phyloP scores from a whole-genome alignment of 441 rosid genomes.

The Populus hybrid region DNA sequence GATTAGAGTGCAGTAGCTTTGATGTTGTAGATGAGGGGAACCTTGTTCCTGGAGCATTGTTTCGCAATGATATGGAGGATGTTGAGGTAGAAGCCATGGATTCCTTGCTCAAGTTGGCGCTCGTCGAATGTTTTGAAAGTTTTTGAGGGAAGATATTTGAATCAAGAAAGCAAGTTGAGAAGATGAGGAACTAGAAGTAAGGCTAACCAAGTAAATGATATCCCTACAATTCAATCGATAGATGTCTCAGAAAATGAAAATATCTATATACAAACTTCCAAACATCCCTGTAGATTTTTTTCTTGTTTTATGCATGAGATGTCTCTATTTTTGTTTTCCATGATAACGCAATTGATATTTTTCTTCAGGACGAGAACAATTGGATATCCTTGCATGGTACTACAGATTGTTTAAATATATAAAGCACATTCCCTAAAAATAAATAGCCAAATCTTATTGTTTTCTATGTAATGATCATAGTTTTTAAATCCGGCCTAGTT shows the following conservation, averaged over 20 bases:
- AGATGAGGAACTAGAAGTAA: conserved; percentile 38
- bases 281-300: conserved; percentile 21
- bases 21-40: not conserved
- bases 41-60: conserved; percentile 23
- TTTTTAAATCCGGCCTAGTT: rapidly evolving
- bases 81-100: conserved; percentile 53
- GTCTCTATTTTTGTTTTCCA: not conserved
- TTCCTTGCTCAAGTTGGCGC: conserved; percentile 11
- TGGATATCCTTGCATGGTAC: not conserved
- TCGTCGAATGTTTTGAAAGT: conserved; percentile 12
- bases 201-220: conserved; percentile 31
- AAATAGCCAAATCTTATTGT: not conserved
- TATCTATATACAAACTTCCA: conserved; percentile 59
- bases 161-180: conserved; percentile 16
- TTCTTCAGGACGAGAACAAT: not conserved
- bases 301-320: not conserved
- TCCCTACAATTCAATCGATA: conserved; percentile 50
- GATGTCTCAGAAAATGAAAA: conserved; percentile 23
- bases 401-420: not conserved
- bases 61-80: conserved; percentile 29
- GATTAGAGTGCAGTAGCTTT: not conserved
- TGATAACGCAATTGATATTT: not conserved
- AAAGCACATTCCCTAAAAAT: not conserved
- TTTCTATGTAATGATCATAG: too few species aligned
- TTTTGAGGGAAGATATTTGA: conserved; percentile 9